Conservation (phyloP, 495 filamentous ascomycete species). For the Aspergillus taichungensis region DNA sequence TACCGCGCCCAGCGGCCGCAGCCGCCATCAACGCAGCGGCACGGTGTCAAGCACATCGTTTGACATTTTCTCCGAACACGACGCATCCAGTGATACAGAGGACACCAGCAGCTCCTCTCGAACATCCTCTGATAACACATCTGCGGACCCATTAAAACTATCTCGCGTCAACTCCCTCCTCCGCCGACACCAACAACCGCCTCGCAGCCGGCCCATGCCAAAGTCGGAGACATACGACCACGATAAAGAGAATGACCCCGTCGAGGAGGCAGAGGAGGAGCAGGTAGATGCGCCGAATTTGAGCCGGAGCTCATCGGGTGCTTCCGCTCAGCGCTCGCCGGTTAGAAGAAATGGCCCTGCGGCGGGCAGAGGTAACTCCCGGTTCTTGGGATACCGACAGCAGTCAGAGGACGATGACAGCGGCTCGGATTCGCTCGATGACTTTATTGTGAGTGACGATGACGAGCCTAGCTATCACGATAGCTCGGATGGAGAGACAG, state of each 20-base stretch:
- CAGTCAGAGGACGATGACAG: constrained; percentile 21
- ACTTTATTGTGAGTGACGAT: constrained; percentile 41
- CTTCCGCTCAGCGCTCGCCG: constrained; percentile 13
- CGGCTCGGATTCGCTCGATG: constrained; percentile 31
- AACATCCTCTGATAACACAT: constrained; percentile 14
- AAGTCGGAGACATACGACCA: constrained; percentile 28
- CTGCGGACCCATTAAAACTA: constrained; percentile 17
- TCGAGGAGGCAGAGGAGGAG: constrained; percentile 20
- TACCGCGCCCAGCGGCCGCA: constrained; percentile 1
- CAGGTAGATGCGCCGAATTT: constrained; percentile 3
- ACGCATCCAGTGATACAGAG: constrained; percentile 14
- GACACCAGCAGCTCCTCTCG: neutral
- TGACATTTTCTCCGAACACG: constrained; percentile 28
- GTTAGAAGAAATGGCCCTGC: constrained; percentile 11
- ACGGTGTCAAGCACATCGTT: constrained; percentile 15
- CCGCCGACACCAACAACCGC: constrained; percentile 16
- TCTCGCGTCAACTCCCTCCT: constrained; percentile 31
- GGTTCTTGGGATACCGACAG: constrained; percentile 9
- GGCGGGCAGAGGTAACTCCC: constrained; percentile 7
- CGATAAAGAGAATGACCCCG: constrained; percentile 37
- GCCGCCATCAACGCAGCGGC: constrained; percentile 6
- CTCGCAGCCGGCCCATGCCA: constrained; percentile 14
- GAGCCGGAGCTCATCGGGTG: constrained; percentile 15
- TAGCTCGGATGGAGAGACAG: constrained; percentile 26
- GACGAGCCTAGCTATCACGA: constrained; percentile 34